Conservation (phyloP, 2,329 filamentous ascomycete genomes). For the Talaromyces sp. region DNA sequence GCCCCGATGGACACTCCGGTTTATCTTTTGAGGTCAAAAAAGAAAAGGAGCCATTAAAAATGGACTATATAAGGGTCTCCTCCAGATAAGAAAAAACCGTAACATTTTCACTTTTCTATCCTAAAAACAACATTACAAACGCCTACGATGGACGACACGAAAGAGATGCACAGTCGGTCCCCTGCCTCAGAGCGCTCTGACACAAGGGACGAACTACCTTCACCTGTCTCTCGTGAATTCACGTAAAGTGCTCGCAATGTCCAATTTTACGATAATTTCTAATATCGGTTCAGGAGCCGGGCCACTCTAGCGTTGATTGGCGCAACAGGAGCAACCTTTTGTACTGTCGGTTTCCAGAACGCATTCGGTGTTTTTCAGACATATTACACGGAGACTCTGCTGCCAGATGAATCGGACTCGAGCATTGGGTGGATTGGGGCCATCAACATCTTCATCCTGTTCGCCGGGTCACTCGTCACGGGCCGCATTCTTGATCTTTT, state of each 20-base stretch:
- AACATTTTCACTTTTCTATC: background rate
- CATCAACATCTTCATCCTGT: slow-evolving; percentile 26
- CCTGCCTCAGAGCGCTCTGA: background rate
- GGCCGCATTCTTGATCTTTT: slow-evolving; percentile 27
- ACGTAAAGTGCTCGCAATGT: slow-evolving; percentile 13
- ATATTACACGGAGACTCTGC: slow-evolving; percentile 23
- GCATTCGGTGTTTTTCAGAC: slow-evolving; percentile 32
- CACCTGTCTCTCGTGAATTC: slow-evolving; percentile 15
- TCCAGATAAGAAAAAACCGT: too few relatives aligned
- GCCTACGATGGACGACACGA: background rate
- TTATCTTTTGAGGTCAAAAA: background rate
- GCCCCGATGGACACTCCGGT: background rate
- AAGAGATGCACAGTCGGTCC: background rate
- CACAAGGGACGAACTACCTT: background rate
- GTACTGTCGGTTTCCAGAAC: slow-evolving; percentile 34
- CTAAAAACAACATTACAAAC: background rate
- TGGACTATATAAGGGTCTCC: background rate
- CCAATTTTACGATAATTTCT: background rate
- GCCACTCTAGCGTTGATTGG: slow-evolving; percentile 25
- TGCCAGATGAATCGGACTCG: slow-evolving; percentile 20
- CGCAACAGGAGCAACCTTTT: slow-evolving; percentile 25
- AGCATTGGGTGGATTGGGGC: slow-evolving; percentile 31
- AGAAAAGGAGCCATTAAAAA: background rate
- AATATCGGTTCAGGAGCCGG: slow-evolving; percentile 13
- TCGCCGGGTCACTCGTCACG: slow-evolving; percentile 20